A percentile compares a stretch with the other conserved stretches of the same genome.
phyloP scores from a whole-genome alignment of 2,329 filamentous ascomycete species.

The Venturia aucupariae region DNA sequence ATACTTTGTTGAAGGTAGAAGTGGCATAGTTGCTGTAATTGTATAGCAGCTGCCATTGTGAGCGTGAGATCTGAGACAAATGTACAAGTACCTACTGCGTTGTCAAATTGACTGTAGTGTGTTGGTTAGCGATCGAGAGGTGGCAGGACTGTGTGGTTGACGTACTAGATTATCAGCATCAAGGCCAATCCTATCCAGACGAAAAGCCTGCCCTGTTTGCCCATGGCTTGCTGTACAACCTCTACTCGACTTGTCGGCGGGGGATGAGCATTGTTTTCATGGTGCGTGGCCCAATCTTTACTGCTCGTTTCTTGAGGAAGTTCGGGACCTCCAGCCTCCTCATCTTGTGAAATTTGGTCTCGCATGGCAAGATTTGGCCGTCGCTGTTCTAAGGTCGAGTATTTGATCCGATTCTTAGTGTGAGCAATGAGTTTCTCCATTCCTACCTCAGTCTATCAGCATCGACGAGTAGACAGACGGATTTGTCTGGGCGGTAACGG shows the following conservation, averaged over 20 bases:
- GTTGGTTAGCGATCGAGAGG: not conserved
- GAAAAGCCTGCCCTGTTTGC: not conserved
- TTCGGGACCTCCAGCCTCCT: not conserved
- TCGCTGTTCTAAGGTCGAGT: not conserved
- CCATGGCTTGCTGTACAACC: not conserved
- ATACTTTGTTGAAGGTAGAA: conserved; percentile 30
- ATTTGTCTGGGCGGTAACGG: not conserved
- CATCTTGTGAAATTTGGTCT: not conserved
- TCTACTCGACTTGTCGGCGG: not conserved
- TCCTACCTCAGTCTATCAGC: not conserved
- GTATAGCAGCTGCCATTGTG: conserved; percentile 18
- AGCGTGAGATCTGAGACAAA: conserved; percentile 30
- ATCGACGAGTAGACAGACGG: not conserved
- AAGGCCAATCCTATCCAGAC: conserved; percentile 12
- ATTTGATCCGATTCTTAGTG: not conserved
- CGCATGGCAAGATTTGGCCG: not conserved
- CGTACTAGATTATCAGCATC: conserved; percentile 18
- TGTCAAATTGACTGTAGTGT: not conserved
- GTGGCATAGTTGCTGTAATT: conserved; percentile 34
- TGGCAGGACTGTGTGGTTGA: not conserved
- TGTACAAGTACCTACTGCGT: conserved; percentile 14
- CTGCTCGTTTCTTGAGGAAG: not conserved
- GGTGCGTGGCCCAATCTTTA: not conserved
- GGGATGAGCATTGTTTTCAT: not conserved
- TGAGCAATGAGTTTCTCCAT: not conserved